A percentile compares a stretch with the other conserved stretches of the same genome.
phyloP scores from a whole-genome alignment of 371 early-diverging fungal genomes.

The Mortierella sp. region DNA sequence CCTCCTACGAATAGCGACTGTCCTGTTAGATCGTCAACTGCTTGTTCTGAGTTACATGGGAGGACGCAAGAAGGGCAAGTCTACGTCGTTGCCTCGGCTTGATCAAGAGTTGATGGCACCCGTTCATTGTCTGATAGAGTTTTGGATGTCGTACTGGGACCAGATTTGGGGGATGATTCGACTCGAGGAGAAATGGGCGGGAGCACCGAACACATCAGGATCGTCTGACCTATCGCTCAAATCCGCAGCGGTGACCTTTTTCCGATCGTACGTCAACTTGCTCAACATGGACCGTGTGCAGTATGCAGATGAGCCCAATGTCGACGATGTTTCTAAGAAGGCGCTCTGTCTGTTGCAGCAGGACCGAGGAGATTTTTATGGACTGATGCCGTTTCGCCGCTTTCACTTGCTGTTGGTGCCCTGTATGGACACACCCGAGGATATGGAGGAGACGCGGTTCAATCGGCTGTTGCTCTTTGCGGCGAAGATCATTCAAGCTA shows the following conservation, averaged over 20 bases:
- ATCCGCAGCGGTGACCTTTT: conserved; percentile 36
- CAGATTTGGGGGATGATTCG: conserved; percentile 58
- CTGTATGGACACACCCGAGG: conserved; percentile 37
- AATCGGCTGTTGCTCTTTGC: conserved; percentile 42
- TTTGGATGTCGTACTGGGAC: conserved; percentile 57
- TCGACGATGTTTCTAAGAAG: conserved; percentile 26
- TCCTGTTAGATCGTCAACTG: conserved; percentile 33
- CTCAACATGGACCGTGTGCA: conserved; percentile 25
- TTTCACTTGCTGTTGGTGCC: conserved; percentile 36
- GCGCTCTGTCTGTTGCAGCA: conserved; percentile 32
- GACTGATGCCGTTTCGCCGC: conserved; percentile 52
- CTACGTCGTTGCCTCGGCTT: neutral
- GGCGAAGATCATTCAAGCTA: conserved; percentile 45
- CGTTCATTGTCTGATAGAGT: conserved; percentile 35
- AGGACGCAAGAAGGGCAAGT: neutral
- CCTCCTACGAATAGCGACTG: conserved; percentile 25
- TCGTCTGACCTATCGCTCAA: conserved; percentile 23
- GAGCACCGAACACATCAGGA: conserved; percentile 14
- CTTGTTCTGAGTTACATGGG: conserved; percentile 5
- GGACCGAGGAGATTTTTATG: conserved; percentile 35
- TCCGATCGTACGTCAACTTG: conserved; percentile 34
- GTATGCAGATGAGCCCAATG: neutral
- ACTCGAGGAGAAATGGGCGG: conserved; percentile 49
- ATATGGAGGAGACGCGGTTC: conserved; percentile 23
- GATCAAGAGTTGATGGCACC: conserved; percentile 33